Base-by-base conservation (phyloP, 805 yeast species). In the Komagataella pseudopastoris region DNA sequence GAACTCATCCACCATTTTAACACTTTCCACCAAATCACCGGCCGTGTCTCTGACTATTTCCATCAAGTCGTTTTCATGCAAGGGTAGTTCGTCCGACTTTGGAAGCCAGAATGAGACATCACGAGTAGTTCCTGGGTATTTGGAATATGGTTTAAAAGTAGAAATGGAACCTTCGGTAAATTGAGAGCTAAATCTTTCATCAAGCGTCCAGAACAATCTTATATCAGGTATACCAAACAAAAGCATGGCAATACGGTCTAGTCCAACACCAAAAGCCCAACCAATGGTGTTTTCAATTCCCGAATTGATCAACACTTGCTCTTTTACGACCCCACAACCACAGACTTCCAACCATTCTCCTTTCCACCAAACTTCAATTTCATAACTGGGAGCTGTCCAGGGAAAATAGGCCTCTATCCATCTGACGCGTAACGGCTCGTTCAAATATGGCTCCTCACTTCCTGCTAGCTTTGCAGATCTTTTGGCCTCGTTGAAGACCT, bases 321-420 rank as follows among this genome's bases (percentile, higher is more conserved):
- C 84, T 57, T 80, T 81, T 6, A 89, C 96, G 44, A 91, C 75
- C 23, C 99, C 99, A 68, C 96, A 88, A 0, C 99, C 99, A 61
- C 96, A 88, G 63, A 96, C 82, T 69, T 93, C 99, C 43, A 93
- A 73, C 99, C 99, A 93, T 58, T 90, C 95, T 50, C 93, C 95
- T 63, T 89, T 87, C 97, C 98, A 93, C 90, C 95, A 89, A 4
- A 93, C 96, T 67, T 93, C 99, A 58, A 95, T 88, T 62, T 93
- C 97, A 95, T 96, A 93, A 46, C 96, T 86, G 3, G 99, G 99
- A 1, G 96, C 81, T 2, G 99, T 93, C 97, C 98, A 93, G 3
- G 99, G 99, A 71, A 93, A 93, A 60, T 82, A 88, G 0, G 93
- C 95, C 60, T 88, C 95, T 39, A 89, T 85, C 99, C 99, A 93